These are phyloP conservation scores for Aureobasidium leucospermi DNA, from an alignment of 2,329 filamentous ascomycete species.

Conservation along the genomic window DNA sequence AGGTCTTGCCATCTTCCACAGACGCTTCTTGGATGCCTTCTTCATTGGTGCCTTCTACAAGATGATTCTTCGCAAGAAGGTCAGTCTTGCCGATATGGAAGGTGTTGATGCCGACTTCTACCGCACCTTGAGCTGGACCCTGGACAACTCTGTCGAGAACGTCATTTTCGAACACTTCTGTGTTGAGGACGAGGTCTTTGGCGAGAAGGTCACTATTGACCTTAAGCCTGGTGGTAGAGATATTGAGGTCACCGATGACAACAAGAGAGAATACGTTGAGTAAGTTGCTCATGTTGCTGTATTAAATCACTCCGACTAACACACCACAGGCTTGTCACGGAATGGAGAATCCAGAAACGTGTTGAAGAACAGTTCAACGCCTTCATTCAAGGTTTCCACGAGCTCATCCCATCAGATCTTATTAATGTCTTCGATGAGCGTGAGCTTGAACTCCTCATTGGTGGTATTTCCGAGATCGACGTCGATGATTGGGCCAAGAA, in stretches of 20 bases:
- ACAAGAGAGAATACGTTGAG: constrained; percentile 99
- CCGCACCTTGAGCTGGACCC: constrained; percentile 90
- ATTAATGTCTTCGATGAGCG: constrained; percentile 99
- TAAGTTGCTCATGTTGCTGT: constrained; percentile 34
- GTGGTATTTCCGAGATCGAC: constrained; percentile 98
- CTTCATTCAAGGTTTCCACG: constrained; percentile 95
- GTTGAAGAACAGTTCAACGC: constrained; percentile 98
- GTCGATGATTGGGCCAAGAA: constrained; percentile 99
- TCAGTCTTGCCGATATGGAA: constrained; percentile 92
- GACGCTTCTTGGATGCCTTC: constrained; percentile 94
- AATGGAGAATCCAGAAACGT: constrained; percentile 98
- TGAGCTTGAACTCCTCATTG: constrained; percentile 91
- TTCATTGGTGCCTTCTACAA: constrained; percentile 99
- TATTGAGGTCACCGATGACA: constrained; percentile 95
- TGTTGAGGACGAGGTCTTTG: constrained; percentile 94
- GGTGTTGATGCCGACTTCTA: constrained; percentile 98
- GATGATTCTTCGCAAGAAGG: constrained; percentile 94
- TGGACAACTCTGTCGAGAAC: constrained; percentile 95
- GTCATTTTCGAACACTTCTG: constrained; percentile 94
- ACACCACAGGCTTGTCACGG: constrained; percentile 68
- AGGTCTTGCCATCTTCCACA: constrained; percentile 94
- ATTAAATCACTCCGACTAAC: background rate
- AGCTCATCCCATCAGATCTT: constrained; percentile 90
- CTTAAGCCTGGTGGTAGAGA: constrained; percentile 83
- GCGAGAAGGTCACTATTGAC: constrained; percentile 88